Percentiles rank a stretch among this genome's conserved stretches.
Conservation (phyloP, 2,329 filamentous ascomycete species). For the Tolypocladium endophyticum region DNA sequence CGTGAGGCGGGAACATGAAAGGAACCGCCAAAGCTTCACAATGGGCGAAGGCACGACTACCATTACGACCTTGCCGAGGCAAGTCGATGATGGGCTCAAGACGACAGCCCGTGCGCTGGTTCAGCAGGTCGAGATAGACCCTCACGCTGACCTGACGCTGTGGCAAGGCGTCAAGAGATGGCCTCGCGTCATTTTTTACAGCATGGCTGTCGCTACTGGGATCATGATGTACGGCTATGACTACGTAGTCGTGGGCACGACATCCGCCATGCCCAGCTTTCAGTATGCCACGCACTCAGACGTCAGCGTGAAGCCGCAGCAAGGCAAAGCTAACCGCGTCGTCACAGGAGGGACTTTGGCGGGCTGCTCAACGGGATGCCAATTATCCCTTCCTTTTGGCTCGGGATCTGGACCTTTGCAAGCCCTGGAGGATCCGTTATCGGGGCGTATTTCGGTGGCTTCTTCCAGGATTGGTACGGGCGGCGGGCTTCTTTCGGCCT, state of each 20-base stretch:
- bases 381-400: conserved; percentile 31
- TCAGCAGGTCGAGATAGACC: not conserved
- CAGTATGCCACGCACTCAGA: conserved; percentile 7
- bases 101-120: not conserved
- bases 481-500: conserved; percentile 23
- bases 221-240: conserved; percentile 18
- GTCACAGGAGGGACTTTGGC: conserved; percentile 20
- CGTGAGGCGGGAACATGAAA: not conserved
- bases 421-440: conserved; percentile 25
- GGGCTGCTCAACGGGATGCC: conserved; percentile 15
- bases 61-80: not conserved
- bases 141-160: not conserved
- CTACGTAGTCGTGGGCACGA: conserved; percentile 18
- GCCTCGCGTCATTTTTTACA: conserved; percentile 12
- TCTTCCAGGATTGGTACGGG: conserved; percentile 27
- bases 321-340: not conserved
- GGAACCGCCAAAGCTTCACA: not conserved
- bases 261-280: conserved; percentile 18
- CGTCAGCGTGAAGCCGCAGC: not conserved
- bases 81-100: not conserved
- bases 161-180: conserved; percentile 14
- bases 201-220: conserved; percentile 12
- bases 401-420: conserved; percentile 31
- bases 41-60: not conserved
- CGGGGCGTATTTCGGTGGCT: conserved; percentile 26